Conservation (phyloP, 2,329 filamentous ascomycete genomes). For the Lachnellula suecica region DNA sequence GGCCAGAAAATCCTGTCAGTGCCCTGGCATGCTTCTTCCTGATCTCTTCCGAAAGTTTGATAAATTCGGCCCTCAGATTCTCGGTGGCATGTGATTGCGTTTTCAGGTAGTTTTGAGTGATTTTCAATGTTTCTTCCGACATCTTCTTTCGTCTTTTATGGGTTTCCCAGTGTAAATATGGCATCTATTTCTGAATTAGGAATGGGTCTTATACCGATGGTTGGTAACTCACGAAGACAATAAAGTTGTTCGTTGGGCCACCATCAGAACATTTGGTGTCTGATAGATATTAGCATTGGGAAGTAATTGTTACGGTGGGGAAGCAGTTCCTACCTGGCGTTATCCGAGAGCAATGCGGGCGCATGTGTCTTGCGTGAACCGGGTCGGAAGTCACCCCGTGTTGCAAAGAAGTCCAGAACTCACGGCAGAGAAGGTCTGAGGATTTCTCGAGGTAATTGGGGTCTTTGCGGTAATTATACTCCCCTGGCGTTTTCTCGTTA, state of each 20-base stretch:
- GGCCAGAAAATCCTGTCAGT: not conserved
- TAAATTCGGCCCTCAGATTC: not conserved
- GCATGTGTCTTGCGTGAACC: slow-evolving; percentile 8
- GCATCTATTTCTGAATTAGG: slow-evolving; percentile 5
- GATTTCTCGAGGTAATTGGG: not conserved
- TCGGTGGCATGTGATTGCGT: not conserved
- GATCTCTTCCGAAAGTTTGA: not conserved
- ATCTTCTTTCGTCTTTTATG: slow-evolving; percentile 6
- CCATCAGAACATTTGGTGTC: not conserved
- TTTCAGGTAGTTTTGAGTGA: not conserved
- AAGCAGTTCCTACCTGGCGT: not conserved
- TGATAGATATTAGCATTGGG: not conserved
- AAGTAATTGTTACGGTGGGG: no score
- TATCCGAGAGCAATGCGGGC: slow-evolving; percentile 7
- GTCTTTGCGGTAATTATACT: slow-evolving; percentile 4
- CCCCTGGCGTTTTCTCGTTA: slow-evolving; percentile 1
- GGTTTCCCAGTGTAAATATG: slow-evolving; percentile 11
- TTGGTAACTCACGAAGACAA: slow-evolving; percentile 5
- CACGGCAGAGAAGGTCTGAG: slow-evolving; percentile 4
- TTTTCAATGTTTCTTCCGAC: slow-evolving; percentile 2
- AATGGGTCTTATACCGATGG: not conserved
- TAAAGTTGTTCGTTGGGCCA: slow-evolving; percentile 1
- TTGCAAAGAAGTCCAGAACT: slow-evolving; percentile 7
- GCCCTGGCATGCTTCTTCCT: not conserved
- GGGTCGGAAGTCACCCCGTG: slow-evolving; percentile 6